Conservation (phyloP, 2,329 filamentous ascomycete species). For the Neopestalotiopsis clavispora region DNA sequence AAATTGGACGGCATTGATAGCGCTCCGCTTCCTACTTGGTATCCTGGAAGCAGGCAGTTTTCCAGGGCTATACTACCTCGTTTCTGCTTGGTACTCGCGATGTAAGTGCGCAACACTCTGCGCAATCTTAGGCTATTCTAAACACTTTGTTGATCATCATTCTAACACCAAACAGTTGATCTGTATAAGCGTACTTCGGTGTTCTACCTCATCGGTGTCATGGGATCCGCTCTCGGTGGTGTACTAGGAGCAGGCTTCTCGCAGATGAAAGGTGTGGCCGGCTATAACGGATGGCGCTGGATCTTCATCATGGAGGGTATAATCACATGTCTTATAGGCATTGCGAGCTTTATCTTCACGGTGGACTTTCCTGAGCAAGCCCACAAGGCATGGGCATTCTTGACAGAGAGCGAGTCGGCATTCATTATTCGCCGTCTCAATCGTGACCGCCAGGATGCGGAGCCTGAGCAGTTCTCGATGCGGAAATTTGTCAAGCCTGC, state of each 20-base stretch:
- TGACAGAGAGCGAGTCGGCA: background rate
- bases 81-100: conserved; percentile 32
- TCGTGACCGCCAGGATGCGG: background rate
- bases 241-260: conserved; percentile 39
- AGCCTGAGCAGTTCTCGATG: background rate
- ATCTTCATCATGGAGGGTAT: conserved; percentile 60
- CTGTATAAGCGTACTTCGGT: conserved; percentile 29
- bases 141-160: too few relatives aligned
- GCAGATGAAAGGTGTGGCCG: conserved; percentile 59
- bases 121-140: background rate
- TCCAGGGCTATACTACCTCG: conserved; percentile 33
- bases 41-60: conserved; percentile 31
- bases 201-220: conserved; percentile 53
- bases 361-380: conserved; percentile 15
- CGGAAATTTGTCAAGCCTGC: background rate
- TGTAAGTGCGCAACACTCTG: background rate
- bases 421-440: conserved; percentile 1
- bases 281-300: conserved; percentile 47
- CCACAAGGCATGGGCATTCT: background rate
- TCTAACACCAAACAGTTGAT: conserved; percentile 26
- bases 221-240: conserved; percentile 67
- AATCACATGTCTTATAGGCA: conserved; percentile 60
- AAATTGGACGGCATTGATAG: background rate
- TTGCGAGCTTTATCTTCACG: conserved; percentile 53
- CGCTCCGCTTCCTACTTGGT: background rate